Base-by-base conservation (phyloP, 495 filamentous ascomycete species). In the Xylaria acuta region DNA sequence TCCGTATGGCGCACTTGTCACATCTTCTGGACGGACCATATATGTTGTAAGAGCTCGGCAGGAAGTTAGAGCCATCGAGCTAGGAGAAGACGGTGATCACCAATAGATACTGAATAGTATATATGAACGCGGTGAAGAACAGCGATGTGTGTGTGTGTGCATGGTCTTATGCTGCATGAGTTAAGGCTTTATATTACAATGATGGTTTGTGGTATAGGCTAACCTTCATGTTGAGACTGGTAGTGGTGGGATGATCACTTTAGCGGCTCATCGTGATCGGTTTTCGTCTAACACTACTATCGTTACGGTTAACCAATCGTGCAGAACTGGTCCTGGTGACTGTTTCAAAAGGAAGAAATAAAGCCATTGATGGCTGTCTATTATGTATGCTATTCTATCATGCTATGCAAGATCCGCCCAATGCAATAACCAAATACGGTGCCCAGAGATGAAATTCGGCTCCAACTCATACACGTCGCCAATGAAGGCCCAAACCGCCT, bases 381-480 rank as follows among this genome's bases (percentile, higher is more conserved):
- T 64, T 64, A 64, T 64, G 22, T 56, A 56, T 56, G 3, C 22
- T 20, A 11, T 22, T 32, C 14, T 34, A 47, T 64, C 16, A 53
- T 53, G 30, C 7, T 20, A 67, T 67, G 64, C 18, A 36, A 7
- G 12, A 22, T 16, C 64, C 32, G 25, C 45, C n/a, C 27, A 40
- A 67, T 67, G 64, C 64, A 67, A 67, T 38, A 18, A n/a, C 32
- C 64, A 53, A 40, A 40, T 45, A 34, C 40, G 12, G 11, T 64
- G 14, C 7, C 54, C 34, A 40, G 12, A 49, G 27, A 9, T 36
- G 14, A 0, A 30, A 18, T 36, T 34, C 20, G 36, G 30, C 30
- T 18, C 20, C 36, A 62, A 22, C 36, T 3, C 25, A 30, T 18
- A 43, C 4, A 43, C 38, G 2, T 30, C 14, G 22, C 38, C 14